Base-by-base conservation (phyloP, 768 basidiomycete species). In the Pleurotus ostreatus region DNA sequence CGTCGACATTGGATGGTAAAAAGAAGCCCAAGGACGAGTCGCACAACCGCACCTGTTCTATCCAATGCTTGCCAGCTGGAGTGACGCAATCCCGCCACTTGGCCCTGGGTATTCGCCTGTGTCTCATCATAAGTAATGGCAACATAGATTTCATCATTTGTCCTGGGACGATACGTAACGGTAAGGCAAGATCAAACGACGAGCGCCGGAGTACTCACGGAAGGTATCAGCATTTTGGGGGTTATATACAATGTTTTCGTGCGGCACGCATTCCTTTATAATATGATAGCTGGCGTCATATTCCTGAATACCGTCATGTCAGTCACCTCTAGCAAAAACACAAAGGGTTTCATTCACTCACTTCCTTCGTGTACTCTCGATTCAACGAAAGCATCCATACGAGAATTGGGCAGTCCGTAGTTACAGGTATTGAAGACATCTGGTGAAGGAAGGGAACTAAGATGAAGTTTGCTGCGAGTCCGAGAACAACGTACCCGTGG, bases 101-200 rank as follows among this genome's bases (percentile, higher is more conserved):
- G 9, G 84, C 71, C n/a, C 89, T 76, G 2, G 89, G 87, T 69
- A 91, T 87, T 38, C 89, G 83, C 55, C 89, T 77, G 67, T 91
- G 89, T 13, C 89, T 74, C 89, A 91, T 91, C 89, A 92, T 90
- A 62, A 91, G 83, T 12, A 91, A 72, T 0, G 89, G 89, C 8
- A 92, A 71, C 76, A 91, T 85, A 61, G 85, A 77, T 15, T 84
- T 83, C 67, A 92, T 84, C 61, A 88, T 71, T 64, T 81, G 79
- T 18, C 88, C 89, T 91, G 15, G 57, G 25, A 46, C 8, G 55
- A 6, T 39, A 30, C 20, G 38, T 11, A 34, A 34, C 30, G 11
- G 7, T n/a, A 8, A n/a, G 20, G 18, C 53, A 56, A 9, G 22
- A 22, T 44, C 34, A 18, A 46, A 11, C 53, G 30, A 12, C 44